phyloP scores from a whole-genome alignment of 2,329 filamentous ascomycete species.

The Decorospora gaudefroyi region DNA sequence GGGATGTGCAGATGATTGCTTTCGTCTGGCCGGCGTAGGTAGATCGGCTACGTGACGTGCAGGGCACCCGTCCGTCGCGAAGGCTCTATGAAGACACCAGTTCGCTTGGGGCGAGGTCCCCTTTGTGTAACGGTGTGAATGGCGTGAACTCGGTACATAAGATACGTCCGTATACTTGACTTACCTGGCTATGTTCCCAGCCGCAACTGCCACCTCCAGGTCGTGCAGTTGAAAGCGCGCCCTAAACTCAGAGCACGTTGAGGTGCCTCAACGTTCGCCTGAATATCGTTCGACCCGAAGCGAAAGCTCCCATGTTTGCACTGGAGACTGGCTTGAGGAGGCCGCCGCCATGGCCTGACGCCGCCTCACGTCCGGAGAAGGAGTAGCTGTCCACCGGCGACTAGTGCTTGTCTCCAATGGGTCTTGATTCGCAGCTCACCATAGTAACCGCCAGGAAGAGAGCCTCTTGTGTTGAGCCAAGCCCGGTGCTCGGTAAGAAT shows the following conservation, averaged over 20 bases:
- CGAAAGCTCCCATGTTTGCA: too few species aligned
- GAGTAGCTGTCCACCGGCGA: slow-evolving; percentile 2
- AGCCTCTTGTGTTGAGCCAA: neutral
- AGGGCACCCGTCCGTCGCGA: too few species aligned
- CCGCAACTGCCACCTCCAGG: too few species aligned
- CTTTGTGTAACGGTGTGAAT: neutral
- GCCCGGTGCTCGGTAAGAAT: too few species aligned
- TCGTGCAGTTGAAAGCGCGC: too few species aligned
- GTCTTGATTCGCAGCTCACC: slow-evolving; percentile 2
- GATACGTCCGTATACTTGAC: slow-evolving; percentile 4
- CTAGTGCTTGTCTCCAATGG: slow-evolving; percentile 1
- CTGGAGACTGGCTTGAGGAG: neutral
- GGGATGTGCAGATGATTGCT: too few species aligned
- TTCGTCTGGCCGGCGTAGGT: too few species aligned
- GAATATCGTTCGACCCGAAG: too few species aligned
- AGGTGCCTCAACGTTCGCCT: neutral
- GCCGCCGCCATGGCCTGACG: neutral
- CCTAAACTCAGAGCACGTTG: neutral
- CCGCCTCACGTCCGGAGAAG: neutral
- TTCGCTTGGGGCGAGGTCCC: too few species aligned
- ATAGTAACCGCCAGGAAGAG: slow-evolving; percentile 2
- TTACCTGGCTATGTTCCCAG: slow-evolving; percentile 9
- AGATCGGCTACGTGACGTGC: too few species aligned
- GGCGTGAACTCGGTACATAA: neutral
- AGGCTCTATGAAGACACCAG: too few species aligned